A percentile compares a stretch with the other conserved stretches of the same genome.
Evolutionary conservation across 1,284 basidiomycete genomes (phyloP).

Genomic region (Flammula alnicola): DNA sequence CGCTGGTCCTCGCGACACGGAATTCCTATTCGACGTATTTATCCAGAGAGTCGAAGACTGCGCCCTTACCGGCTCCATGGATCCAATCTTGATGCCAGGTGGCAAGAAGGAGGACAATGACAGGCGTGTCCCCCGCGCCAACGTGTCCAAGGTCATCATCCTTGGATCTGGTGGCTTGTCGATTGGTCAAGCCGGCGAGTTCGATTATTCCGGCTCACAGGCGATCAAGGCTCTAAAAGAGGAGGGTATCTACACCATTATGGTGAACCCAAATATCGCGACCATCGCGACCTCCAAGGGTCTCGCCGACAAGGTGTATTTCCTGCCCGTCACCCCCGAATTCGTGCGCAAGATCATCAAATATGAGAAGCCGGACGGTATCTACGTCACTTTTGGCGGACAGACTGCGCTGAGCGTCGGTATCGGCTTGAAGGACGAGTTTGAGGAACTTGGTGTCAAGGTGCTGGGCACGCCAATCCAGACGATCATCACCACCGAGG

Average conservation of each 20-base stretch:
- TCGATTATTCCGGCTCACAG: constrained; percentile 99
- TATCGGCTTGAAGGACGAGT: constrained; percentile 96
- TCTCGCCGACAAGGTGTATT: constrained; percentile 98
- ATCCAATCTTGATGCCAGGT: constrained; percentile 87
- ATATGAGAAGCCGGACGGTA: constrained; percentile 98
- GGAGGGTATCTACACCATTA: constrained; percentile 98
- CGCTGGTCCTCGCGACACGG: constrained; percentile 98
- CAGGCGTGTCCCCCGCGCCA: constrained; percentile 73
- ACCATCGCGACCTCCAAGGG: constrained; percentile 98
- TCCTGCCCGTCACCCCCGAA: constrained; percentile 96
- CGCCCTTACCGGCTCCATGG: constrained; percentile 66
- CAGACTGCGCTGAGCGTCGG: constrained; percentile 98
- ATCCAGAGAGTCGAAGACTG: constrained; percentile 86
- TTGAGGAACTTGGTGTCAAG: no score
- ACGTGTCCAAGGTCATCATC: constrained; percentile 93
- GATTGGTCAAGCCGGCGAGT: constrained; percentile 98
- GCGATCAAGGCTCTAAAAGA: constrained; percentile 99
- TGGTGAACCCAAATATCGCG: constrained; percentile 99
- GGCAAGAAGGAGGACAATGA: constrained; percentile 87
- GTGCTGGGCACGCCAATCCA: constrained; percentile 97
- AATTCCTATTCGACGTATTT: constrained; percentile 99
- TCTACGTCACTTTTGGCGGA: constrained; percentile 98
- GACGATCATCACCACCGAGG: constrained; percentile 97
- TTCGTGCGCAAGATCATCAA: constrained; percentile 98
- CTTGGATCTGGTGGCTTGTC: constrained; percentile 98